Percentiles rank a stretch among this genome's conserved stretches.
Evolutionary conservation across 305 asterid genomes (phyloP).

Genomic region (Solanum hybrid): DNA sequence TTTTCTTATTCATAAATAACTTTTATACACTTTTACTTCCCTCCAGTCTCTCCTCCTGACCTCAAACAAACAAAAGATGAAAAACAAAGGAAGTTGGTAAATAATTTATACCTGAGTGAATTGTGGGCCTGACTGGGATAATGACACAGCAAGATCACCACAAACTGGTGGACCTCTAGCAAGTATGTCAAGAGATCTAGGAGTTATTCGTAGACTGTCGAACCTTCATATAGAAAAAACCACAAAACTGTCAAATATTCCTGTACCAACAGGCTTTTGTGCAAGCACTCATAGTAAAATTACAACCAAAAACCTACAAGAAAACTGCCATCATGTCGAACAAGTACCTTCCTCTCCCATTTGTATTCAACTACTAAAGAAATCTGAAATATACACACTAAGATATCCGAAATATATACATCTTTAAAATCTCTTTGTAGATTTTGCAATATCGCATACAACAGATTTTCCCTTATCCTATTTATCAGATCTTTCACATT

Average conservation of each 20-base stretch:
- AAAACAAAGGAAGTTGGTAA: not conserved
- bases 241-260: conserved; percentile 23
- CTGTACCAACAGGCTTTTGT: not conserved
- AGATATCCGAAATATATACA: not conserved
- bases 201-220: conserved; percentile 96
- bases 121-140: conserved; percentile 97
- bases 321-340: not conserved
- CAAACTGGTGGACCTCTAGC: conserved; percentile 96
- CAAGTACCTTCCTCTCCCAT: not conserved
- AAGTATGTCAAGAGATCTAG: conserved; percentile 97
- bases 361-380: not conserved
- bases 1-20: not conserved
- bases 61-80: not conserved
- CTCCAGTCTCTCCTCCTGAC: not conserved
- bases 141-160: conserved; percentile 98
- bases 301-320: not conserved
- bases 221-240: conserved; percentile 53
- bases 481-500: not conserved
- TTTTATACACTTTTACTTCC: not conserved
- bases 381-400: not conserved
- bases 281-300: not conserved
- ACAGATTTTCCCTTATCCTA: not conserved
- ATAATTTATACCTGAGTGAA: conserved; percentile 67
- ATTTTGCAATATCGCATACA: not conserved
- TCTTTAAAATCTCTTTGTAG: not conserved